Percentiles rank a stretch among this genome's conserved stretches.
Conservation (phyloP, 2,329 filamentous ascomycete genomes). For the Berkeleyomyces basicola region DNA sequence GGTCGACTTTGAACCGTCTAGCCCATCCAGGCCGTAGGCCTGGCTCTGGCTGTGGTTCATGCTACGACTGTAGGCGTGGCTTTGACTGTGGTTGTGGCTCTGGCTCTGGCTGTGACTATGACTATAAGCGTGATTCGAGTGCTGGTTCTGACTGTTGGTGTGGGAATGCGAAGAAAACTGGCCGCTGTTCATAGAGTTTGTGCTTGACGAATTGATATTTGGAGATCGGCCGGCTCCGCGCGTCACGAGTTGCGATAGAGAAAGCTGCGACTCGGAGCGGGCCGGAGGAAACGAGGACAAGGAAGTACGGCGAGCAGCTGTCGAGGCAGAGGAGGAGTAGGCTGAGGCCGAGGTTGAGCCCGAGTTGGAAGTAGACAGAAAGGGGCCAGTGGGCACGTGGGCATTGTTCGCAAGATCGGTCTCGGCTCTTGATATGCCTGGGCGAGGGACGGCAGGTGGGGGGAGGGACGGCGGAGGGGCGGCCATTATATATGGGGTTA, state of each 20-base stretch:
- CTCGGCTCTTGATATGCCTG: constrained; percentile 7
- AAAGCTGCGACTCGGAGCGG: constrained; percentile 41
- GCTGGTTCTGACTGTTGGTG: background rate
- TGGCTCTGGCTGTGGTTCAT: constrained; percentile 3
- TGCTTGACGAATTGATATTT: constrained; percentile 25
- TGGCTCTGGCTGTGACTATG: background rate
- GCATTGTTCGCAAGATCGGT: constrained; percentile 4
- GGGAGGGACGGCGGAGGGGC: constrained; percentile 5
- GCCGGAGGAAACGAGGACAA: constrained; percentile 47
- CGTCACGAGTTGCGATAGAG: constrained; percentile 18
- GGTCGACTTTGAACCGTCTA: constrained; percentile 34
- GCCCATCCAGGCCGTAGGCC: constrained; percentile 12
- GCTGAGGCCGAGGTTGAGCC: background rate
- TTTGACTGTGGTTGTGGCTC: background rate
- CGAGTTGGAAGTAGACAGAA: background rate
- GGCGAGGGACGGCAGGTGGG: constrained; percentile 6
- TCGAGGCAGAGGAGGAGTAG: background rate
- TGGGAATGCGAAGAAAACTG: background rate
- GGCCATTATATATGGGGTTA: constrained; percentile 10
- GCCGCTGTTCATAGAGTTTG: constrained; percentile 22
- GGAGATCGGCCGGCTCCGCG: constrained; percentile 31
- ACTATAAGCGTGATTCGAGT: background rate
- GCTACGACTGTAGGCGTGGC: background rate
- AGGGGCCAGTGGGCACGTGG: background rate
- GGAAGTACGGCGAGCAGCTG: constrained; percentile 30